Percentiles rank a stretch among this genome's conserved stretches.
Conservation (phyloP, 805 yeast genomes). For the Cyberlindnera mississippiensis region DNA sequence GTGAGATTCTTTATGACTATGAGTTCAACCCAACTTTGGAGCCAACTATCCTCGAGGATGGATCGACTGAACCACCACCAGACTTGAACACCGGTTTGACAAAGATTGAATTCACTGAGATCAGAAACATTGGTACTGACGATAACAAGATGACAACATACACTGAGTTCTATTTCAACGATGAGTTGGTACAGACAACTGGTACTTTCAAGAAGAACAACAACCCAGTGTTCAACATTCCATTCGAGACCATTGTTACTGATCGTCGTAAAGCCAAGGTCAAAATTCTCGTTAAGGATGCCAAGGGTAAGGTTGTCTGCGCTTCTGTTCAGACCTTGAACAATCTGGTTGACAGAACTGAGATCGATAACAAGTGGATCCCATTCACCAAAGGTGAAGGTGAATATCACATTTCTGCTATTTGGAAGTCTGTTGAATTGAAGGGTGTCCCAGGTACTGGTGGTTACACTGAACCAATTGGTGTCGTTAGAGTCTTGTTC, state of each 20-base stretch:
- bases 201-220: slow-evolving; percentile 54
- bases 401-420: slow-evolving; percentile 61
- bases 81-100: slow-evolving; percentile 93
- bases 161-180: slow-evolving; percentile 68
- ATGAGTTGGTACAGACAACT: slow-evolving; percentile 56
- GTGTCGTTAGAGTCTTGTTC: slow-evolving; percentile 75
- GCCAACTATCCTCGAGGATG: slow-evolving; percentile 62
- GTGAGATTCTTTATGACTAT: slow-evolving; percentile 65
- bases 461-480: slow-evolving; percentile 92
- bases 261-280: slow-evolving; percentile 71
- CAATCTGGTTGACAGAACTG: slow-evolving; percentile 68
- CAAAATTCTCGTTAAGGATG: slow-evolving; percentile 61
- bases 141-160: slow-evolving; percentile 57
- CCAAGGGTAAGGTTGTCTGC: slow-evolving; percentile 53
- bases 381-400: slow-evolving; percentile 68
- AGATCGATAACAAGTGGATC: slow-evolving; percentile 76
- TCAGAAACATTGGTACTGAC: slow-evolving; percentile 39
- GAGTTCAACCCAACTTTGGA: slow-evolving; percentile 72
- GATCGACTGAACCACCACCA: slow-evolving; percentile 80
- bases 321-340: slow-evolving; percentile 54
- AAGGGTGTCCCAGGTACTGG: slow-evolving; percentile 63
- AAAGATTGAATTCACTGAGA: slow-evolving; percentile 59
- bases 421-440: slow-evolving; percentile 85
- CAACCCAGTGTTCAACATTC: slow-evolving; percentile 62
- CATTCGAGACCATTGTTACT: slow-evolving; percentile 63